Conservation (phyloP, 306 rosid genomes). For the Elaeagnus macrophylla region DNA sequence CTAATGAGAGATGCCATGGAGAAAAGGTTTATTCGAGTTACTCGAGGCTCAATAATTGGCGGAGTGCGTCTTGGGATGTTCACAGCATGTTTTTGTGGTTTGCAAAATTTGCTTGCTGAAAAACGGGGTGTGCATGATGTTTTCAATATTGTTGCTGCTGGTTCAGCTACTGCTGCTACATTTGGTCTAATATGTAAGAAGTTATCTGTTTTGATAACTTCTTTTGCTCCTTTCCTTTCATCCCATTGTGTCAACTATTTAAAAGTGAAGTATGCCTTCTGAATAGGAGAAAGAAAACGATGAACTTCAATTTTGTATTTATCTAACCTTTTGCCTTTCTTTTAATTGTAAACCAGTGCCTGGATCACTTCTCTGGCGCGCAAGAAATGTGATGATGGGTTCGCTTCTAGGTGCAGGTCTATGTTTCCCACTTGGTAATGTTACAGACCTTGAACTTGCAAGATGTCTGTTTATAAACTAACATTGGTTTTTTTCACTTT, state of each 20-base stretch:
- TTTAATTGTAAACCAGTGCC: slow-evolving; percentile 45
- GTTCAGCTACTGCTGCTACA: slow-evolving; percentile 90
- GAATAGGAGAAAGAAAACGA: neutral
- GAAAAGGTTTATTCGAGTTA: slow-evolving; percentile 76
- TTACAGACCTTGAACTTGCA: neutral
- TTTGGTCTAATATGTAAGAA: slow-evolving; percentile 83
- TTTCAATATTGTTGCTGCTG: slow-evolving; percentile 80
- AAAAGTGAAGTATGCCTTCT: slow-evolving; percentile 2
- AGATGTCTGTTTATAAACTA: neutral
- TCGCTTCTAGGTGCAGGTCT: slow-evolving; percentile 71
- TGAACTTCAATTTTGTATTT: neutral
- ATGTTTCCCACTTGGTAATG: slow-evolving; percentile 86
- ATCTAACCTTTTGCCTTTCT: slow-evolving; percentile 10
- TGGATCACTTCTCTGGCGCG: slow-evolving; percentile 82
- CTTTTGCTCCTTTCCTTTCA: neutral
- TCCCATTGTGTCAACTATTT: neutral
- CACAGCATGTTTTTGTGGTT: slow-evolving; percentile 68
- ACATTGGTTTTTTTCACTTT: neutral
- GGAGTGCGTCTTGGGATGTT: slow-evolving; percentile 89
- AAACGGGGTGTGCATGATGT: slow-evolving; percentile 81
- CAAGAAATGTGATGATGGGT: slow-evolving; percentile 71
- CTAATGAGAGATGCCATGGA: slow-evolving; percentile 98
- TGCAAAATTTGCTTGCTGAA: slow-evolving; percentile 80
- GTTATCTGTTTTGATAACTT: neutral
- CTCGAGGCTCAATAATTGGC: slow-evolving; percentile 75